Conservation (phyloP, 2,329 filamentous ascomycete species). For the Parasarocladium wereldwijsianum region DNA sequence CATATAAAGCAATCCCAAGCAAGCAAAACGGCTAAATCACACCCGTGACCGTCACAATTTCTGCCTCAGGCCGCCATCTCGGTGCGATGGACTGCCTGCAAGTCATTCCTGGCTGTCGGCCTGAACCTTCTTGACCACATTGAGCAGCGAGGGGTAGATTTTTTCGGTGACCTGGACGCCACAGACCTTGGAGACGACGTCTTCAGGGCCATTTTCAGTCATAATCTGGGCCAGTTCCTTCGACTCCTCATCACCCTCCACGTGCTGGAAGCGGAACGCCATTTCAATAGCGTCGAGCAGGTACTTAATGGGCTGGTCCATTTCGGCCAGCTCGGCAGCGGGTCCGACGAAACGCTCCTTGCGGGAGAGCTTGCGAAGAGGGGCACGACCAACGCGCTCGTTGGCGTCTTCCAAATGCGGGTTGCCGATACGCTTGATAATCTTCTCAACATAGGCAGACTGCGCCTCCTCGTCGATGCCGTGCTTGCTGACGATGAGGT, state of each 20-base stretch:
- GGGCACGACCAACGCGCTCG: conserved; percentile 88
- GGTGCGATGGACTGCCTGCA: background rate
- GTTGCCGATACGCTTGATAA: conserved; percentile 86
- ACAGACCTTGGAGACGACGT: conserved; percentile 67
- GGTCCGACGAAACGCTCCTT: conserved; percentile 95
- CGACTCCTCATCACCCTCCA: conserved; percentile 84
- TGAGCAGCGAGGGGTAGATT: conserved; percentile 60
- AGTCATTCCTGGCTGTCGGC: conserved; percentile 36
- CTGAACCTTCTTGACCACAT: conserved; percentile 76
- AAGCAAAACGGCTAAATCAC: background rate
- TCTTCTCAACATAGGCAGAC: conserved; percentile 76
- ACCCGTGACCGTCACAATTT: conserved; percentile 1
- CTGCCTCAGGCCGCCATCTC: background rate
- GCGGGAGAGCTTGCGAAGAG: conserved; percentile 81
- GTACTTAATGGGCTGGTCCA: conserved; percentile 54
- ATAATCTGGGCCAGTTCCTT: conserved; percentile 75
- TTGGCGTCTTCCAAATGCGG: conserved; percentile 84
- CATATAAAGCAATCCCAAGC: no score
- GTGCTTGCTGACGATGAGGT: conserved; percentile 78
- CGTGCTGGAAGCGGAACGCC: conserved; percentile 89
- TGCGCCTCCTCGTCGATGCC: conserved; percentile 63
- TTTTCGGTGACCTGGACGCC: conserved; percentile 65
- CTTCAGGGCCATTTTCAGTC: conserved; percentile 54
- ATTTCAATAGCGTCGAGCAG: conserved; percentile 78
- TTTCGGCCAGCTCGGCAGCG: conserved; percentile 76